Evolutionary conservation across 257 asterid species (phyloP), one percentile per base, ranked within the genome.

Genomic region (Rhazya stricta): DNA sequence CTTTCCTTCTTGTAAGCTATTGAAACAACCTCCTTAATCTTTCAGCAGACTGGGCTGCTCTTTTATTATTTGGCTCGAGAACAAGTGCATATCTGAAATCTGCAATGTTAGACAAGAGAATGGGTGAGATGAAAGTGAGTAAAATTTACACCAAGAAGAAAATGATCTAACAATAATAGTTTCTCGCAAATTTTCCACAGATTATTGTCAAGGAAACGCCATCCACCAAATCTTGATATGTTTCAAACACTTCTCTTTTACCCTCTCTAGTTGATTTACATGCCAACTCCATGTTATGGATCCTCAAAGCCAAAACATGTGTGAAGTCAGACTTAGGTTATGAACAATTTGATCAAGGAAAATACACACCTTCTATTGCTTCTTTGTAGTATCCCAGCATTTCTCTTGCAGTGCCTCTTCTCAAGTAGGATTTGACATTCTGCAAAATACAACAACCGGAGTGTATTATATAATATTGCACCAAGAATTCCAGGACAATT

Each of bases 361-460:
- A 9, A 73, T 63, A 85, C 76, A 82, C 76, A 88, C 99, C 99
- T 79, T 92, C 97, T 78, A 86, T 83, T 73, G 99, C 97, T 77
- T 89, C 97, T 74, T 80, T 89, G 71, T 75, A 83, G 80, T 83
- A 94, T 71, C 96, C 96, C 81, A 92, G 81, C 92, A 89, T 92
- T 88, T 94, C 97, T 62, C 99, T 84, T 19, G 98, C 88, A 25
- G 96, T 93, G 77, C 96, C 98, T 85, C 98, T 90, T 73, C 98
- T 87, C 71, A 93, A 80, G 80, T 86, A 88, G 9, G 99, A 91
- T 84, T 94, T 94, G 46, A 94, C 91, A 83, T 85, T 94, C 99
- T 94, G 96, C 78, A 84, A 9, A 54, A 27, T 46, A 48, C 25
- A 29, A 45, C 53, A 34, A 34, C 6, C 74, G 76, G 46, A 41